A percentile compares a stretch with the other conserved stretches of the same genome.
phyloP scores from a whole-genome alignment of 116 monocot genomes.

The Trichopus zeylanicus region DNA sequence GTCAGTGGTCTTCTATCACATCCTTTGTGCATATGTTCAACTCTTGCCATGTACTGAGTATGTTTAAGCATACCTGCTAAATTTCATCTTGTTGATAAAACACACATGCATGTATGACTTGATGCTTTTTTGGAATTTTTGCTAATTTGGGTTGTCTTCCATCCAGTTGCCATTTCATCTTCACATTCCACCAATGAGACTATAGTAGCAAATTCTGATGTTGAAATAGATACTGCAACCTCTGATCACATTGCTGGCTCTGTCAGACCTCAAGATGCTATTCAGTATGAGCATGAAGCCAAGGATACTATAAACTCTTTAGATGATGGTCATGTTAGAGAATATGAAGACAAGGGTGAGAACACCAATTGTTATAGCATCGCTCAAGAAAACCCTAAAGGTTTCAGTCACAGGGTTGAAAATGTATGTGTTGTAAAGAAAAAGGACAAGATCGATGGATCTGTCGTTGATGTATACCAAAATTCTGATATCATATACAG shows the following conservation, averaged over 20 bases:
- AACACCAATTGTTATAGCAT: not conserved
- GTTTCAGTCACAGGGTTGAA: constrained; percentile 8
- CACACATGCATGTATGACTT: too few relatives aligned
- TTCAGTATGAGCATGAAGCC: constrained; percentile 18
- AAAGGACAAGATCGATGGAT: constrained; percentile 29
- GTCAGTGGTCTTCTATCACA: too few relatives aligned
- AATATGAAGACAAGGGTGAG: constrained; percentile 8
- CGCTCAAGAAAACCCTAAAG: not conserved
- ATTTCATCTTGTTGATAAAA: too few relatives aligned
- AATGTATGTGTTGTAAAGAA: constrained; percentile 23
- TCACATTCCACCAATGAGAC: constrained; percentile 93
- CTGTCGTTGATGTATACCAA: constrained; percentile 34
- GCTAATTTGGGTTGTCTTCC: not conserved
- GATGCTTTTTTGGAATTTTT: not conserved
- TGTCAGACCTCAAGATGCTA: constrained; percentile 17
- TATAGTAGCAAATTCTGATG: constrained; percentile 83
- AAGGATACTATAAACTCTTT: constrained; percentile 1
- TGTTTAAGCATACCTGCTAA: too few relatives aligned
- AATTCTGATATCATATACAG: constrained; percentile 79
- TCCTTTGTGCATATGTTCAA: too few relatives aligned
- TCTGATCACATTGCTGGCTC: constrained; percentile 19
- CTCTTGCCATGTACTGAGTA: too few relatives aligned
- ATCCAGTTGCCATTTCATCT: constrained; percentile 62
- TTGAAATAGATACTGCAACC: constrained; percentile 67
- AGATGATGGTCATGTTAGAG: constrained; percentile 5